A percentile compares a stretch with the other conserved stretches of the same genome.
These are phyloP conservation scores for Yamadazyma ubonensis DNA, from an alignment of 805 yeast genomes.

Conservation along the genomic window DNA sequence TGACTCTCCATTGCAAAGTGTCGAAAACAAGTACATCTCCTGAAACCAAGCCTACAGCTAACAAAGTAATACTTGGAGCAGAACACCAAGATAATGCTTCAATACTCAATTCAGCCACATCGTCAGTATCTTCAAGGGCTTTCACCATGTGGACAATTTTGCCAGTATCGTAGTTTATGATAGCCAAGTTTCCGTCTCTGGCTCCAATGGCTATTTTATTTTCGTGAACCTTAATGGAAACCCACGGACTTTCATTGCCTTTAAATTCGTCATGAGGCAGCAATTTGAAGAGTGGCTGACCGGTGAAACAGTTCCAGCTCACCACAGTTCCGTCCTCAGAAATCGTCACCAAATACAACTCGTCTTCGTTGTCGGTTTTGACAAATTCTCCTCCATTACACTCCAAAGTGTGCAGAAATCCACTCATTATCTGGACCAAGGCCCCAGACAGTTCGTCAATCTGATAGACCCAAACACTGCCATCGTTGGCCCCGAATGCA, in stretches of 20 bases:
- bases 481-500: constrained; percentile 91
- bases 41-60: constrained; percentile 87
- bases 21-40: constrained; percentile 86
- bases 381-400: constrained; percentile 80
- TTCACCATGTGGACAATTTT: constrained; percentile 62
- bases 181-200: constrained; percentile 79
- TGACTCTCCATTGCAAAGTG: constrained; percentile 79
- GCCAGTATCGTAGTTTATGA: constrained; percentile 77
- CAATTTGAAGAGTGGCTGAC: constrained; percentile 65
- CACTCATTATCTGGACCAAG: constrained; percentile 70
- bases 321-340: constrained; percentile 86
- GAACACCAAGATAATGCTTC: constrained; percentile 76
- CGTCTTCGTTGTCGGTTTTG: constrained; percentile 50
- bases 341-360: constrained; percentile 65
- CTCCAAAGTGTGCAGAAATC: constrained; percentile 77
- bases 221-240: constrained; percentile 56
- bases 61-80: constrained; percentile 48
- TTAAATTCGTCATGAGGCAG: constrained; percentile 60
- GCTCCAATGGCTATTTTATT: constrained; percentile 72
- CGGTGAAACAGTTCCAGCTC: constrained; percentile 86
- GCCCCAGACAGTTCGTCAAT: constrained; percentile 48
- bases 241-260: constrained; percentile 87
- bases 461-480: constrained; percentile 92
- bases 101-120: constrained; percentile 43
- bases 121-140: constrained; percentile 56